Percentiles rank a stretch among this genome's conserved stretches.
phyloP scores from a whole-genome alignment of 2,329 filamentous ascomycete genomes.

The Cordyceps sp. region DNA sequence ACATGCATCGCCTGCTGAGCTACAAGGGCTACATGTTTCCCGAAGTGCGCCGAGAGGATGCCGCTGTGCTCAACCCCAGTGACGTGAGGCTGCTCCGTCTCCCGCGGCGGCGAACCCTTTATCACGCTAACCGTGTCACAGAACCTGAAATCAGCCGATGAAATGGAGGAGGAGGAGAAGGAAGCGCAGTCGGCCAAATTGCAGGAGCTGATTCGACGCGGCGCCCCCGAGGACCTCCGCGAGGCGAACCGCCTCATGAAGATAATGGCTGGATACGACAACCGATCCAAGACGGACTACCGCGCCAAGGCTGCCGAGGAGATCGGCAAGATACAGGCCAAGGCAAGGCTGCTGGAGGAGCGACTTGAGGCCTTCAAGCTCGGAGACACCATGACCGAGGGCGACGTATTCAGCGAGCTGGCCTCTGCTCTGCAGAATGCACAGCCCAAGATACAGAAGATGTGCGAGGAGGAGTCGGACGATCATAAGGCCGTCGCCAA shows the following conservation, averaged over 20 bases:
- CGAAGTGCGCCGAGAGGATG: conserved; percentile 81
- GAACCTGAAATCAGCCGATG: conserved; percentile 91
- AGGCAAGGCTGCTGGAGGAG: conserved; percentile 82
- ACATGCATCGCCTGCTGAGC: conserved; percentile 90
- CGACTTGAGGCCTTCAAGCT: conserved; percentile 71
- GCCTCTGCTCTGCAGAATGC: conserved; percentile 79
- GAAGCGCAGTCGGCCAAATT: conserved; percentile 96
- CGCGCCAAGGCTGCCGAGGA: conserved; percentile 95
- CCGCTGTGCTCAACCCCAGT: conserved; percentile 88
- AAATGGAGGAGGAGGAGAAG: conserved; percentile 95
- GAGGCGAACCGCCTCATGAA: conserved; percentile 98
- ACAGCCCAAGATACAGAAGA: conserved; percentile 97
- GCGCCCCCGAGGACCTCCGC: conserved; percentile 81
- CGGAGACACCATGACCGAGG: conserved; percentile 59
- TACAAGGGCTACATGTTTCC: conserved; percentile 98
- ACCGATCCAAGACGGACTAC: conserved; percentile 89
- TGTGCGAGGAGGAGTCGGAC: conserved; percentile 98
- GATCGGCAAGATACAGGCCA: conserved; percentile 86
- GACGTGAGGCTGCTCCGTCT: conserved; percentile 47
- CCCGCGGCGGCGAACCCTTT: too few species aligned
- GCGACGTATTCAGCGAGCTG: conserved; percentile 64
- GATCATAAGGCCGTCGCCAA: conserved; percentile 93
- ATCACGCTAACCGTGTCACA: conserved; percentile 21
- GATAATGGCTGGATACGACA: conserved; percentile 96
- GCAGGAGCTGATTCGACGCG: conserved; percentile 86